Percentiles rank a stretch among this genome's conserved stretches.
Conservation (phyloP, 2,329 filamentous ascomycete genomes). For the Fusarium fujikuroi region DNA sequence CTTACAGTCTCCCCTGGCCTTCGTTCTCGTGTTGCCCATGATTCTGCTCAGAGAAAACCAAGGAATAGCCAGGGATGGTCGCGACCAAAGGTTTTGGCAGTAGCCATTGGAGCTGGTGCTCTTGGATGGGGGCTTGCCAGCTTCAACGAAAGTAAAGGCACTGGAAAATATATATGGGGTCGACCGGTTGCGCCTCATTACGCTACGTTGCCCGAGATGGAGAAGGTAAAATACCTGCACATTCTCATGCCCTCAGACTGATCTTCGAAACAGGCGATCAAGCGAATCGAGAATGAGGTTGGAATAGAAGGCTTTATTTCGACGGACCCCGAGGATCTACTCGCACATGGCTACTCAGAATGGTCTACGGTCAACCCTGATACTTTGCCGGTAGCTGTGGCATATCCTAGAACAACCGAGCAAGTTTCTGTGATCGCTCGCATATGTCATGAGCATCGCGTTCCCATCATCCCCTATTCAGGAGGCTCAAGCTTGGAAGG, state of each 20-base stretch:
- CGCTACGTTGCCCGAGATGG: constrained; percentile 57
- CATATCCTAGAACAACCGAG: constrained; percentile 69
- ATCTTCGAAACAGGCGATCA: constrained; percentile 58
- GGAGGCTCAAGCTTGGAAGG: constrained; percentile 89
- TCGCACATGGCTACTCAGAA: constrained; percentile 72
- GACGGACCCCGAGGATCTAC: constrained; percentile 70
- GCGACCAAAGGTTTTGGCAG: constrained; percentile 49
- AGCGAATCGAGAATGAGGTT: constrained; percentile 63
- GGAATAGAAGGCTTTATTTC: constrained; percentile 67
- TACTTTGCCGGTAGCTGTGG: constrained; percentile 70
- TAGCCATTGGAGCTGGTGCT: constrained; percentile 53
- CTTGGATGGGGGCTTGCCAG: constrained; percentile 56
- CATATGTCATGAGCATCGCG: constrained; percentile 79
- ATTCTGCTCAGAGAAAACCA: constrained; percentile 1
- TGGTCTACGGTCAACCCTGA: constrained; percentile 73
- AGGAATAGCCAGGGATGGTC: constrained; percentile 40
- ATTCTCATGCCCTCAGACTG: neutral
- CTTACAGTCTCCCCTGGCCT: constrained; percentile 24
- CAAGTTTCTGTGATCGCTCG: constrained; percentile 70
- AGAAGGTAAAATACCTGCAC: constrained; percentile 48
- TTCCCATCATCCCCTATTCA: constrained; percentile 89
- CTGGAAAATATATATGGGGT: constrained; percentile 25
- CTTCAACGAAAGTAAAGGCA: constrained; percentile 28
- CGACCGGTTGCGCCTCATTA: constrained; percentile 48
- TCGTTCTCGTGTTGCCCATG: constrained; percentile 11